Conservation (phyloP, 129 eudicot genomes). For the Pseudognaphalium luteoalbum region DNA sequence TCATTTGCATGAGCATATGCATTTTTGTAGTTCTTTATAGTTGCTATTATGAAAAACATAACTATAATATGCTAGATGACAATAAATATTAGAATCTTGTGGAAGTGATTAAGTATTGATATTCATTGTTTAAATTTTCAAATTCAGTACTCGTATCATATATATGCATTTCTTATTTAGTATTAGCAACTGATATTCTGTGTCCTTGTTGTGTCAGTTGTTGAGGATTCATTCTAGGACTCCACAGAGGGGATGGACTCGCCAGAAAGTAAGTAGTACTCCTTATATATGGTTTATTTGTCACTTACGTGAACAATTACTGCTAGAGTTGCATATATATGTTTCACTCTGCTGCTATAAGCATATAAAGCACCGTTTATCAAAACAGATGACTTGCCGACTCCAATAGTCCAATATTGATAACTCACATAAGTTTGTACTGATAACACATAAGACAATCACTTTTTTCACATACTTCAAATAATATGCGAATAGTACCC, state of each 20-base stretch:
- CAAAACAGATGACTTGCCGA: not conserved
- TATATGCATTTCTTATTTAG: not conserved
- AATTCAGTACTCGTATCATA: not conserved
- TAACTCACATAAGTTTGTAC: not conserved
- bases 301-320: not conserved
- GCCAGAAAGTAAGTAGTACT: constrained; percentile 71
- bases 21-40: not conserved
- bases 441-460: not conserved
- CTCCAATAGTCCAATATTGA: not conserved
- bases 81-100: constrained; percentile 13
- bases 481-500: not conserved
- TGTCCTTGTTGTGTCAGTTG: constrained; percentile 45
- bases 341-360: not conserved
- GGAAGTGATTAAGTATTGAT: not conserved
- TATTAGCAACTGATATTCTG: constrained; percentile 25
- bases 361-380: not conserved
- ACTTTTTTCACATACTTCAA: not conserved
- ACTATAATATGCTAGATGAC: not conserved
- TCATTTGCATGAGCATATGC: not conserved
- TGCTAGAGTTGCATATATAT: constrained; percentile 16
- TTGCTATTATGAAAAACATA: not conserved
- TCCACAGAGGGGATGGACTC: constrained; percentile 91
- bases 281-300: not conserved
- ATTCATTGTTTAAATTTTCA: not conserved
- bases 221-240: constrained; percentile 80